Conservation (phyloP, 2,329 filamentous ascomycete genomes). For the Nemania diffusa region DNA sequence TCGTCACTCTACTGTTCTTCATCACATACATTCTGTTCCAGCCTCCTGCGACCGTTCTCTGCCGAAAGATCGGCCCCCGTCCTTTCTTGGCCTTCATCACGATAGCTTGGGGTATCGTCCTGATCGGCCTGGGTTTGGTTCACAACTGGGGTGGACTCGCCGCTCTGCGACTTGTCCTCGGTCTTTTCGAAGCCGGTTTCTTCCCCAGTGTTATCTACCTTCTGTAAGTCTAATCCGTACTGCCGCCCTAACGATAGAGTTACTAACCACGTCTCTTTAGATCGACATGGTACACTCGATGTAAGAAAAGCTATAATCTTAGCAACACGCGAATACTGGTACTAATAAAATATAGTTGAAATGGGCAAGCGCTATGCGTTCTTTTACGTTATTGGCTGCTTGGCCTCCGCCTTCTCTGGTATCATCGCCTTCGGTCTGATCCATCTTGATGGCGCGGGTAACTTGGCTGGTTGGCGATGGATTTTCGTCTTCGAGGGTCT, state of each 20-base stretch:
- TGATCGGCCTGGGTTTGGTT: conserved; percentile 74
- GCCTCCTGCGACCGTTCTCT: conserved; percentile 74
- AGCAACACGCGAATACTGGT: neutral
- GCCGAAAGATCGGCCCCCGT: conserved; percentile 73
- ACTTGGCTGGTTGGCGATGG: conserved; percentile 72
- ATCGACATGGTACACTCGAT: conserved; percentile 75
- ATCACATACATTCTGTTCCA: conserved; percentile 78
- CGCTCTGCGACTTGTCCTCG: conserved; percentile 68
- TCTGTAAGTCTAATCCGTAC: conserved; percentile 54
- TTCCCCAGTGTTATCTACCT: conserved; percentile 78
- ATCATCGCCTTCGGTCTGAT: conserved; percentile 77
- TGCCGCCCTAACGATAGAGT: neutral
- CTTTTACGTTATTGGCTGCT: conserved; percentile 75
- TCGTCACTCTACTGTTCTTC: conserved; percentile 79
- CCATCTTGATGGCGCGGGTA: conserved; percentile 68
- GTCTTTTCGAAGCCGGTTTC: conserved; percentile 74
- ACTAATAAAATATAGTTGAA: conserved; percentile 60
- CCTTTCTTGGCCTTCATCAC: conserved; percentile 65
- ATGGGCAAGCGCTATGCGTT: conserved; percentile 75
- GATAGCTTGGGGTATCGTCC: conserved; percentile 67
- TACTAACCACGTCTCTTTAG: conserved; percentile 17
- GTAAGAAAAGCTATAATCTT: conserved; percentile 47
- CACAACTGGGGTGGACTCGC: conserved; percentile 63
- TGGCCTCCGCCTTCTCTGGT: conserved; percentile 73
- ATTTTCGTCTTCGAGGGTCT: conserved; percentile 69